phyloP scores from a whole-genome alignment of 1,284 basidiomycete species.

The Puccinia novopanici region DNA sequence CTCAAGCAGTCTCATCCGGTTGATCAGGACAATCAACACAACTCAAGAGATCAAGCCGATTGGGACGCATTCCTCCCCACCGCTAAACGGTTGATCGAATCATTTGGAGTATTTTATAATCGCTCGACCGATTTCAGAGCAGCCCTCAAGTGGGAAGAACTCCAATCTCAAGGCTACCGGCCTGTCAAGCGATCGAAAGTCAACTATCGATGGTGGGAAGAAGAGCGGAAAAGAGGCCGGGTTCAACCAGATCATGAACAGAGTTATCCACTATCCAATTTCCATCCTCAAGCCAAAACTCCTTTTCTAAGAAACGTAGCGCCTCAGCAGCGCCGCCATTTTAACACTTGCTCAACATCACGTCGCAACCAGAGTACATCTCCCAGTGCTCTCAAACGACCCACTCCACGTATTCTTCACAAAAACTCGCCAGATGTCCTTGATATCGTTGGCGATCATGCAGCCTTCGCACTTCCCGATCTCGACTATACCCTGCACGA shows the following conservation, averaged over 20 bases:
- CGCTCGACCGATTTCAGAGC: constrained; percentile 33
- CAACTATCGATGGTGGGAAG: constrained; percentile 46
- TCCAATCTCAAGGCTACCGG: constrained; percentile 45
- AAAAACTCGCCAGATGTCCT: constrained; percentile 46
- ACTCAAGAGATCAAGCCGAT: constrained; percentile 17
- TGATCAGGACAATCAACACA: background rate
- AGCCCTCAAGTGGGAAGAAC: constrained; percentile 32
- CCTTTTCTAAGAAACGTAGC: background rate
- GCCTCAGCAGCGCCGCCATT: background rate
- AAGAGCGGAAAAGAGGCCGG: constrained; percentile 44
- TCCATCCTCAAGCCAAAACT: background rate
- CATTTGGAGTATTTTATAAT: constrained; percentile 40
- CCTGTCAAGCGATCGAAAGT: constrained; percentile 41
- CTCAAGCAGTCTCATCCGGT: background rate
- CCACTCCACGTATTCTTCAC: constrained; percentile 28
- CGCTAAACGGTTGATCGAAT: constrained; percentile 21
- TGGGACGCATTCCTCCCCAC: constrained; percentile 40
- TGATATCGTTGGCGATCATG: constrained; percentile 32
- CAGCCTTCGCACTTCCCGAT: constrained; percentile 32
- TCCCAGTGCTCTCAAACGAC: background rate
- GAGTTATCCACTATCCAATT: constrained; percentile 25
- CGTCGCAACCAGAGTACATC: constrained; percentile 3
- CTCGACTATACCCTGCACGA: constrained; percentile 41
- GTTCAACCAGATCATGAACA: constrained; percentile 46
- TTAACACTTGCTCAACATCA: background rate